Conservation (phyloP, 106 monocot species). For the Dioscorea zingiberensis region DNA sequence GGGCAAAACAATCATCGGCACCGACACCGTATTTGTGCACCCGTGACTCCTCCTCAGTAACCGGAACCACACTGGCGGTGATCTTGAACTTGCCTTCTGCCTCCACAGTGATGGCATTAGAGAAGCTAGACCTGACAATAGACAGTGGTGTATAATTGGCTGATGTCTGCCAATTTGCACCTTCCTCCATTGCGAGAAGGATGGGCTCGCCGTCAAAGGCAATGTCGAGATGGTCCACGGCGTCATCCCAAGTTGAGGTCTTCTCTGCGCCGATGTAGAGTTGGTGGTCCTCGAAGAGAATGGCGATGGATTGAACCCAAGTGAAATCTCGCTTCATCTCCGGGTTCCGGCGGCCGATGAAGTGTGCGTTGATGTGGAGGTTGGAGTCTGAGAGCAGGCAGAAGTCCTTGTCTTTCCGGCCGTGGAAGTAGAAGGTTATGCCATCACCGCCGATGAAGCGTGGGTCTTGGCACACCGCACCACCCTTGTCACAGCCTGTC, state of each 20-base stretch:
- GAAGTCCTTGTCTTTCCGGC: conserved; percentile 36
- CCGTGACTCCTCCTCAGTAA: conserved; percentile 11
- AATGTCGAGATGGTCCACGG: conserved; percentile 28
- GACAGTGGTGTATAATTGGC: background rate
- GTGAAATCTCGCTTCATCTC: conserved; percentile 42
- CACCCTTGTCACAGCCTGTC: conserved; percentile 14
- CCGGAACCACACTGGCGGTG: conserved; percentile 1
- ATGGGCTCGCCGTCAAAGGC: conserved; percentile 31
- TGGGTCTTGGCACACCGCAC: conserved; percentile 31
- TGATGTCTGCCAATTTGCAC: conserved; percentile 2
- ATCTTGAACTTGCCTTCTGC: conserved; percentile 2
- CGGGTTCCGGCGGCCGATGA: conserved; percentile 39
- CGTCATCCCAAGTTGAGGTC: conserved; percentile 31
- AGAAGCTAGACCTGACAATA: background rate
- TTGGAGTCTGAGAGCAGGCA: conserved; percentile 38
- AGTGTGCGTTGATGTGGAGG: conserved; percentile 58
- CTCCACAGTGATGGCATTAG: conserved; percentile 14
- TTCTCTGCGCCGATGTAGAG: conserved; percentile 27
- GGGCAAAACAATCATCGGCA: conserved; percentile 16
- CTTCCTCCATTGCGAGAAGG: background rate
- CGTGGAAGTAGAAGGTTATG: conserved; percentile 47
- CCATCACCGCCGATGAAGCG: conserved; percentile 43
- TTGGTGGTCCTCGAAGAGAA: conserved; percentile 34
- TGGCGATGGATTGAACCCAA: conserved; percentile 33
- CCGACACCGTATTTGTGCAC: conserved; percentile 7